A percentile compares a stretch with the other conserved stretches of the same genome.
Conservation (phyloP, 176 grass and related monocot genomes). For the Eleusine indica region DNA sequence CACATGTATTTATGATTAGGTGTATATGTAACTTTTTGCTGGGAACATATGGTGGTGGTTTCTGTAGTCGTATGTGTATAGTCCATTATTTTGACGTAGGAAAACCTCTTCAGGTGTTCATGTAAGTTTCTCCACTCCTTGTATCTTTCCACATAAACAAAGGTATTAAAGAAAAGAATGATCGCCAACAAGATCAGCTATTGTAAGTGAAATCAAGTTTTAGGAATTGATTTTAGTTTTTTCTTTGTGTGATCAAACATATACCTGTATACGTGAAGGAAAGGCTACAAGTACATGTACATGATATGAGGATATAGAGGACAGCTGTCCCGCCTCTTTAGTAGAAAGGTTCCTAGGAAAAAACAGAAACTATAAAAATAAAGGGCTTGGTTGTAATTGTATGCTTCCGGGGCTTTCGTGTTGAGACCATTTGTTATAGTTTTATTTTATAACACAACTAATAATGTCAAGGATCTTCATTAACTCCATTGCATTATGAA, state of each 20-base stretch:
- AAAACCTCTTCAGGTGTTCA: slow-evolving; percentile 2
- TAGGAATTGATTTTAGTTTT: background rate
- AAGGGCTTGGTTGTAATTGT: background rate
- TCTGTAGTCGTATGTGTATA: slow-evolving; percentile 38
- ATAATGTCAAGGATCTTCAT: too few relatives aligned
- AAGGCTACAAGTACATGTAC: too few relatives aligned
- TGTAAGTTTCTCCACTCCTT: slow-evolving; percentile 25
- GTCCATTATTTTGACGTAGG: slow-evolving; percentile 31
- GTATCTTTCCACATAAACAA: slow-evolving; percentile 4
- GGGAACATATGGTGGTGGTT: slow-evolving; percentile 32
- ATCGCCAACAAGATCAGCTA: background rate
- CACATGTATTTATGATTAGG: slow-evolving; percentile 39
- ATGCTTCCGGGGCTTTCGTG: background rate
- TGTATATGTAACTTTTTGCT: slow-evolving; percentile 56
- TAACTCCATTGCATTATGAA: too few relatives aligned
- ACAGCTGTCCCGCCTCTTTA: too few relatives aligned
- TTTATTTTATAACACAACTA: background rate
- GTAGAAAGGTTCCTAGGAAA: too few relatives aligned
- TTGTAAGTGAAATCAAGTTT: slow-evolving; percentile 25
- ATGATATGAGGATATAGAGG: too few relatives aligned
- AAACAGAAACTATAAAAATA: background rate
- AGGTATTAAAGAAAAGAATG: background rate
- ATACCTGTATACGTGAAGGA: too few relatives aligned
- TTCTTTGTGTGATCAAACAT: too few relatives aligned
- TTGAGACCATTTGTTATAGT: background rate